Conservation (phyloP, 352 stramenopile species). For the Pythium phragmiticola region DNA sequence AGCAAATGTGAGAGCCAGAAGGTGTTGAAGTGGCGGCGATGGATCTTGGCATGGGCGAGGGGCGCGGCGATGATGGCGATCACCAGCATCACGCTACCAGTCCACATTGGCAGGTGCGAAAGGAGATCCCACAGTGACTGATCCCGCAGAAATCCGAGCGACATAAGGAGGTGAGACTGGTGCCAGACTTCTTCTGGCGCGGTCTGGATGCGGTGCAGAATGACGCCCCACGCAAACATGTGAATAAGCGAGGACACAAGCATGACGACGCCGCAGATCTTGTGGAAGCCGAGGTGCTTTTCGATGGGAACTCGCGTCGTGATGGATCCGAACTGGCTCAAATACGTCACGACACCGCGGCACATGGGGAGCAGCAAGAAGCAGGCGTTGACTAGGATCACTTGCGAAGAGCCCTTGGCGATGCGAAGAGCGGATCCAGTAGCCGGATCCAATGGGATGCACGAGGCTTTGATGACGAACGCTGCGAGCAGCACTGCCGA, state of each 20-base stretch:
- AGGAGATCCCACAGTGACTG: slow-evolving; percentile 45
- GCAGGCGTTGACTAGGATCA: slow-evolving; percentile 72
- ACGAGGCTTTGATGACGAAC: slow-evolving; percentile 47
- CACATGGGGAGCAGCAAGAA: slow-evolving; percentile 79
- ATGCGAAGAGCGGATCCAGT: slow-evolving; percentile 53
- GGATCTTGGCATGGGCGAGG: slow-evolving; percentile 46
- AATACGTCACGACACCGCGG: slow-evolving; percentile 56
- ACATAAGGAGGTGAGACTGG: slow-evolving; percentile 46
- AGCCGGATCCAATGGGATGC: slow-evolving; percentile 42
- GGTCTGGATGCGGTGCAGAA: slow-evolving; percentile 49
- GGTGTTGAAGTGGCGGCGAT: slow-evolving; percentile 57
- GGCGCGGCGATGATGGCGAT: slow-evolving; percentile 47
- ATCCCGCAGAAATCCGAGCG: slow-evolving; percentile 51
- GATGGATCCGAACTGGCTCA: slow-evolving; percentile 37
- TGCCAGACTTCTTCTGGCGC: slow-evolving; percentile 40
- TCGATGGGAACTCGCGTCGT: slow-evolving; percentile 59
- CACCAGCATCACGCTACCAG: slow-evolving; percentile 56
- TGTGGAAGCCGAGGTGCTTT: slow-evolving; percentile 70
- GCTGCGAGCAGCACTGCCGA: slow-evolving; percentile 38
- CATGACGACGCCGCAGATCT: slow-evolving; percentile 73
- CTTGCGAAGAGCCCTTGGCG: slow-evolving; percentile 68
- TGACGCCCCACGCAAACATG: slow-evolving; percentile 50
- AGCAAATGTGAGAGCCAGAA: slow-evolving; percentile 73
- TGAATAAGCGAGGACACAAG: slow-evolving; percentile 57
- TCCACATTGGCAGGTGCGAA: slow-evolving; percentile 60